Percentiles rank a stretch among this genome's conserved stretches.
These are phyloP conservation scores for Fusarium keratoplasticum DNA, from an alignment of 2,329 filamentous ascomycete genomes.

Conservation along the genomic window DNA sequence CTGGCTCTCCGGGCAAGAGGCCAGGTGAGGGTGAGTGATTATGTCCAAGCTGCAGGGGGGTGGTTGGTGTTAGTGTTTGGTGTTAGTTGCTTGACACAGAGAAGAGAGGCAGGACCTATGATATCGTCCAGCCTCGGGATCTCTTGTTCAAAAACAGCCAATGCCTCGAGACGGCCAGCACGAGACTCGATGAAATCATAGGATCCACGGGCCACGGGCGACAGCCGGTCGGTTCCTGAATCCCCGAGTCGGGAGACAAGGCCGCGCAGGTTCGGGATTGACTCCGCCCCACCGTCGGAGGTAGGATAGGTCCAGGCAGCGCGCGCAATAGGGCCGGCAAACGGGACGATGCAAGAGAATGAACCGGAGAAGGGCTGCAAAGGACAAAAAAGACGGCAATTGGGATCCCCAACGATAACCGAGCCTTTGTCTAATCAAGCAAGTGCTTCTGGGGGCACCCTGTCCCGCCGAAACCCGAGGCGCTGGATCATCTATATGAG, in stretches of 20 bases:
- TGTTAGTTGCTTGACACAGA: not conserved
- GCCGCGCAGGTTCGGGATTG: constrained; percentile 35
- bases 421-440: constrained; percentile 8
- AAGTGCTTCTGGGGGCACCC: not conserved
- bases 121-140: not conserved
- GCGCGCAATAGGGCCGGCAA: constrained; percentile 21
- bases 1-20: constrained; percentile 21
- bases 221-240: constrained; percentile 33
- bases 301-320: constrained; percentile 13
- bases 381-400: constrained; percentile 2
- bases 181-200: constrained; percentile 29
- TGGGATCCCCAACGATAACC: constrained; percentile 1
- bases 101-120: not conserved
- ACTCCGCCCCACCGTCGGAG: constrained; percentile 35
- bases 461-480: constrained; percentile 16
- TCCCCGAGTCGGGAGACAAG: constrained; percentile 32
- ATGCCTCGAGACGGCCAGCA: constrained; percentile 3
- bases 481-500: constrained; percentile 23
- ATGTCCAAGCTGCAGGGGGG: not conserved
- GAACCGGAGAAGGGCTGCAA: constrained; percentile 24
- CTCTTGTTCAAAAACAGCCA: not conserved
- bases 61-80: not conserved
- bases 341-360: constrained; percentile 36
- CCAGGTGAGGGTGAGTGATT: constrained; percentile 14
- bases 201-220: constrained; percentile 20